Evolutionary conservation across 2,329 filamentous ascomycete species (phyloP), one percentile per base, ranked within the genome.

Genomic region (Coleophoma cylindrospora): DNA sequence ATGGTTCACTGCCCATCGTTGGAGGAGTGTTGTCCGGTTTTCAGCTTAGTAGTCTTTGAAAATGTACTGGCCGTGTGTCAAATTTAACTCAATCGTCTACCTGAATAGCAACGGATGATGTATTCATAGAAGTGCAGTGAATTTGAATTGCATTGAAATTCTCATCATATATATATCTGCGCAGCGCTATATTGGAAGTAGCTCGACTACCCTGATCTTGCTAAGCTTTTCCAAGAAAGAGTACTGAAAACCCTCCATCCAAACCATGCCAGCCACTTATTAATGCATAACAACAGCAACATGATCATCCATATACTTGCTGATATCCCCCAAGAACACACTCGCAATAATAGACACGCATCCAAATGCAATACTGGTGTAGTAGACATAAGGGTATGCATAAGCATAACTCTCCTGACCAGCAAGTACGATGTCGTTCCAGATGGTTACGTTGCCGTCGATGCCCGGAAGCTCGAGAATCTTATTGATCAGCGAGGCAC

Each of bases 281-380:
- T 54, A 64, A 46, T 62, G 55, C 15, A 64, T 61, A 43, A 61
- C 71, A 13, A 80, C 77, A 2, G 77, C 77, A 32, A 82, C 72
- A 64, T 79, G 73, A 53, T 82, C 74, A 60, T 79, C 74, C 75
- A 83, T 79, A 55, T 78, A 80, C 61, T 74, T 66, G 36, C 68
- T 70, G 48, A 86, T 81, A 57, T 84, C 75, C 1, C 77, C 79
- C 61, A 86, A 64, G 54, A 84, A 81, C 50, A 76, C 70, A 49
- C 77, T 74, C 0, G 80, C 72, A n/a, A 83, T 46, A 44, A 84
- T 78, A 5, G 75, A 74, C 0, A 81, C 61, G 0, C 54, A 70
- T 0, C 83, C 83, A 62, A 85, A 86, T 0, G 75, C 80, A 61
- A 86, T 82, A 61, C 78, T 83, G 22, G 73, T 71, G 62, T 80